Conservation (phyloP, 306 rosid genomes). For the Vigna angularis region DNA sequence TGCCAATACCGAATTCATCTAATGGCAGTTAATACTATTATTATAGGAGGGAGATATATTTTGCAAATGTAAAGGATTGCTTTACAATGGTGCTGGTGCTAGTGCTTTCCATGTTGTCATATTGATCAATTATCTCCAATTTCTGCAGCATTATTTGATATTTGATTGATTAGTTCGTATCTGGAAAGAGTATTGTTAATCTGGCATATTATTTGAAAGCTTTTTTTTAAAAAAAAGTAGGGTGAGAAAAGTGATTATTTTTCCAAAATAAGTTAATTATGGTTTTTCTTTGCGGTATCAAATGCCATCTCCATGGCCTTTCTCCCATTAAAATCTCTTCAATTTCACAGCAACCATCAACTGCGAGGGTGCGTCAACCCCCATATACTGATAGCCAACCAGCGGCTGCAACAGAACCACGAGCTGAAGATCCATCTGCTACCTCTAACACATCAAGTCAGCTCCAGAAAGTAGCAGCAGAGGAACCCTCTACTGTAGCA, state of each 20-base stretch:
- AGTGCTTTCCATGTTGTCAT: constrained; percentile 4
- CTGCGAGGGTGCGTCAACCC: constrained; percentile 57
- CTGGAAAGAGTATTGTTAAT: neutral
- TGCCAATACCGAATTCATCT: constrained; percentile 1
- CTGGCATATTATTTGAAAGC: neutral
- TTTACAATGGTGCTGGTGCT: neutral
- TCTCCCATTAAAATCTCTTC: constrained; percentile 2
- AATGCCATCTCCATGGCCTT: constrained; percentile 8
- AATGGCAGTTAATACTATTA: constrained; percentile 19
- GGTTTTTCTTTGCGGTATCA: constrained; percentile 33
- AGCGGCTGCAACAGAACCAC: constrained; percentile 47
- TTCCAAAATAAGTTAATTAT: neutral
- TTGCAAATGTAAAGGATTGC: constrained; percentile 14
- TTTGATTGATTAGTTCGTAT: constrained; percentile 2
- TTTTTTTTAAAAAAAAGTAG: neutral
- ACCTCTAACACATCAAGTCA: constrained; percentile 55
- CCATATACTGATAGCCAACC: constrained; percentile 48
- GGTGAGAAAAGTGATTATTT: too few relatives aligned
- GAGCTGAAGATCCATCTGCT: constrained; percentile 52
- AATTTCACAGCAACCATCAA: constrained; percentile 56
- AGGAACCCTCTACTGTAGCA: constrained; percentile 52
- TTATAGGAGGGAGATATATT: constrained; percentile 22
- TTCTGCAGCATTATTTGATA: neutral
- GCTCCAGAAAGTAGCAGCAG: constrained; percentile 56
- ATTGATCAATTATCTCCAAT: neutral